Conservation (phyloP, 2,329 filamentous ascomycete genomes). For the Aspergillus melleus region DNA sequence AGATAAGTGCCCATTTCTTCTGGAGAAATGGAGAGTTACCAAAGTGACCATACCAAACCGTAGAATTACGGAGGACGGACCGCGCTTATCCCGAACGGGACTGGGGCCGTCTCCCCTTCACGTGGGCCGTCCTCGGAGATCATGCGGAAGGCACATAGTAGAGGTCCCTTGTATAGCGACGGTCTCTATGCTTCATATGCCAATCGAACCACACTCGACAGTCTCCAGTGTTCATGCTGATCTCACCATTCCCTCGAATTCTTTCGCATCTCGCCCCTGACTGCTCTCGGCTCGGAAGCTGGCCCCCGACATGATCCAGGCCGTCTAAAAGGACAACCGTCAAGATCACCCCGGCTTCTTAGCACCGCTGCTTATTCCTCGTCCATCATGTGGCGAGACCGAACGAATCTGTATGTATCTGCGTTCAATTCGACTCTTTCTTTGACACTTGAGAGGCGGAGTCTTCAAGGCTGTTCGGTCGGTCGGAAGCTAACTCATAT, state of each 20-base stretch:
- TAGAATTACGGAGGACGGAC: not conserved
- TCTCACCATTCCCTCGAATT: not conserved
- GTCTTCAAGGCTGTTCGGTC: not conserved
- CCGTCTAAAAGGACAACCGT: constrained; percentile 15
- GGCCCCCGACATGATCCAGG: constrained; percentile 17
- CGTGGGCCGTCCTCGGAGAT: constrained; percentile 18
- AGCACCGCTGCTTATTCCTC: constrained; percentile 27
- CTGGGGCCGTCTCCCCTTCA: constrained; percentile 18
- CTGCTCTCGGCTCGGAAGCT: not conserved
- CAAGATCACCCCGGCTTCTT: constrained; percentile 16
- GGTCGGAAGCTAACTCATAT: not conserved
- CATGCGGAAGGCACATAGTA: constrained; percentile 7
- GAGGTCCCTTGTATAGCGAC: not conserved
- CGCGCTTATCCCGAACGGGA: constrained; percentile 16
- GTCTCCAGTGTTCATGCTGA: not conserved
- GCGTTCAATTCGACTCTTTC: constrained; percentile 6
- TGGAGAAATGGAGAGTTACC: not conserved
- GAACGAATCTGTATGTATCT: constrained; percentile 83
- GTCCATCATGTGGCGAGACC: constrained; percentile 94
- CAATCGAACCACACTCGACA: not conserved
- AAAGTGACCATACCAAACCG: not conserved
- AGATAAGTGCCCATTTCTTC: too few species aligned
- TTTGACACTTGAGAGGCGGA: too few species aligned
- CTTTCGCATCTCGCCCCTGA: not conserved
- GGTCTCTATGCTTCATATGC: not conserved